phyloP scores from a whole-genome alignment of 139 green algal species.

The Diplosphaera chodatii region DNA sequence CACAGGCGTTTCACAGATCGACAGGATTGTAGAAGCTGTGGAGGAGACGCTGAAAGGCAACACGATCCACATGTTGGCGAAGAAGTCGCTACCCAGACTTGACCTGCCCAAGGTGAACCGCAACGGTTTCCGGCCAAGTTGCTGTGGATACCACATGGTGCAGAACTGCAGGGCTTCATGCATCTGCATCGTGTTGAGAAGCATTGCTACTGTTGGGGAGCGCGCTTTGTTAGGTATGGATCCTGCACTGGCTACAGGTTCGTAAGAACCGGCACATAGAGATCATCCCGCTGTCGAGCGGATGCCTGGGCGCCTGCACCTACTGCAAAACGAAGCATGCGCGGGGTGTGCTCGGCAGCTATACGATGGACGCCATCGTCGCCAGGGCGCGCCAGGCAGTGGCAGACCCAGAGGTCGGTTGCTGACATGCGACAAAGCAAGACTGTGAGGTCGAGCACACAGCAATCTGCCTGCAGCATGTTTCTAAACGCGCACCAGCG shows the following conservation, averaged over 20 bases:
- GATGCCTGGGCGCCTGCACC: constrained; percentile 81
- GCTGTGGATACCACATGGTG: too few species aligned
- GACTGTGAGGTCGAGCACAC: too few species aligned
- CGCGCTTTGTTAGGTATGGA: too few species aligned
- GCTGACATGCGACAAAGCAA: too few species aligned
- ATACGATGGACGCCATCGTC: constrained; percentile 56
- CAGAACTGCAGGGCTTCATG: too few species aligned
- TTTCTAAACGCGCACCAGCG: too few species aligned
- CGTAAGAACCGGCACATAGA: constrained; percentile 80
- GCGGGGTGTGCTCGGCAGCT: constrained; percentile 72
- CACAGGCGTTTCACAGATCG: constrained; percentile 72
- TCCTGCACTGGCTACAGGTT: constrained; percentile 35
- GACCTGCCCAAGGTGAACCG: constrained; percentile 84
- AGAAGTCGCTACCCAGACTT: constrained; percentile 72
- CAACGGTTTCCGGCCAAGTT: too few species aligned
- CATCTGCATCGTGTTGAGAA: too few species aligned
- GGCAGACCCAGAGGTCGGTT: constrained; percentile 53
- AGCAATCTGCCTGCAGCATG: too few species aligned
- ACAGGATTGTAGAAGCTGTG: constrained; percentile 86
- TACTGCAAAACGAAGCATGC: constrained; percentile 98
- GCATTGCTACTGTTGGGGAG: too few species aligned
- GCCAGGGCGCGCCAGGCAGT: constrained; percentile 40
- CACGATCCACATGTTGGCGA: constrained; percentile 68
- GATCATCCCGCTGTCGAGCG: constrained; percentile 85
- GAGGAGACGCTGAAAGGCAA: constrained; percentile 87